Base-by-base conservation (phyloP, 257 asterid genomes). In the Nicotiana benthamiana region DNA sequence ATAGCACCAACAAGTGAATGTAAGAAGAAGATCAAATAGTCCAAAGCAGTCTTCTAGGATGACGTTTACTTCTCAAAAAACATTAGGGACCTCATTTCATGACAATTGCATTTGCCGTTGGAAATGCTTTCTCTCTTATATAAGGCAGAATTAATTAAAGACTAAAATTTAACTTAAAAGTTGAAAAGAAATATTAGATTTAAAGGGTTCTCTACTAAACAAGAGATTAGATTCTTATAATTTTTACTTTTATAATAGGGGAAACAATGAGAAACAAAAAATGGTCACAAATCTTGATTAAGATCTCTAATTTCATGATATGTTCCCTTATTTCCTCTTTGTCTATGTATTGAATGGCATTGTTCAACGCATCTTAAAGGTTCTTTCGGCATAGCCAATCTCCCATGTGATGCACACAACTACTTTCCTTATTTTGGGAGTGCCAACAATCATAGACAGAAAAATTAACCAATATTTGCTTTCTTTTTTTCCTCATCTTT, bases 361-460 rank as follows among this genome's bases (percentile, higher is more conserved):
- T 70, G 78, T 72, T 24, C 78, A 72, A 13, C 46, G 78, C 40
- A 72, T 72, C 78, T 72, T 46, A 46, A 40, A 68, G 60, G 36
- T 24, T 72, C 36, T 72, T 72, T 72, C 60, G 60, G 60, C 60
- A 72, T 17, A 43, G 60, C 16, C 76, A 72, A 72, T 72, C 60
- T 46, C 36, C 78, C 78, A 72, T 72, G 78, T 72, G 78, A 72
- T 46, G 26, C 24, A 30, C 77, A 72, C 60, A 72, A 72, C 78
- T 72, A 72, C 78, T 72, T 72, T 46, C 78, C 78, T 46, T 72
- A 72, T 72, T 72, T 46, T 72, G 60, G 60, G 60, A 72, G 60
- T 20, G 60, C 36, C 16, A 72, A 72, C 40, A 72, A 72, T 72
- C 59, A 72, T 22, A 61, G 34, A 72, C 36, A 72, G 22, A 43